Conservation (phyloP, 2,329 filamentous ascomycete genomes). For the Salinomyces thailandicus region DNA sequence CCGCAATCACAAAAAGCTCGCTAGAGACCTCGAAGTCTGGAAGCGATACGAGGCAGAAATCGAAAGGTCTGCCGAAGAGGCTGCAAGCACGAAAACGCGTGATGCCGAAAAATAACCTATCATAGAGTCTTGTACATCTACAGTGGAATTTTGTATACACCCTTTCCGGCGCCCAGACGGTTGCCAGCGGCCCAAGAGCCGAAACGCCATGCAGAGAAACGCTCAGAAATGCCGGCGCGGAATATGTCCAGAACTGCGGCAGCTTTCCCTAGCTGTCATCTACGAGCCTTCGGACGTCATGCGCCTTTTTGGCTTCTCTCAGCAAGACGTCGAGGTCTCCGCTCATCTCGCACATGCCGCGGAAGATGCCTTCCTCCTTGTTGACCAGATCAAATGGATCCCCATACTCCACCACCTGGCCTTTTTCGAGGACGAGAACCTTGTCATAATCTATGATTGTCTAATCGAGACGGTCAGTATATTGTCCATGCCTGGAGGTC, state of each 20-base stretch:
- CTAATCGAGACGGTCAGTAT: constrained; percentile 30
- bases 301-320: constrained; percentile 45
- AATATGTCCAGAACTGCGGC: no score
- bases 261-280: constrained; percentile 21
- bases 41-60: constrained; percentile 48
- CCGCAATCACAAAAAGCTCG: constrained; percentile 53
- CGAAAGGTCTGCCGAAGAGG: background rate
- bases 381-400: constrained; percentile 74
- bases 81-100: background rate
- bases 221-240: no score
- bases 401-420: constrained; percentile 77
- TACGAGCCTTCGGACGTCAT: constrained; percentile 32
- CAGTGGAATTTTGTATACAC: background rate
- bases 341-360: constrained; percentile 58
- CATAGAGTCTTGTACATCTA: no score
- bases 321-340: constrained; percentile 50
- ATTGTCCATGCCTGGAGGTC: no score
- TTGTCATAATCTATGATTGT: constrained; percentile 99
- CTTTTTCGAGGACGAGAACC: constrained; percentile 87
- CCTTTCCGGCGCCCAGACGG: no score
- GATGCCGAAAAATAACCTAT: no score
- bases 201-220: constrained; percentile 4
- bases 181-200: no score
- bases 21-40: constrained; percentile 59
- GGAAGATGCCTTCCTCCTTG: constrained; percentile 56